A percentile compares a stretch with the other conserved stretches of the same genome.
phyloP scores from a whole-genome alignment of 2,329 filamentous ascomycete genomes.

The Bipolaris victoriae region DNA sequence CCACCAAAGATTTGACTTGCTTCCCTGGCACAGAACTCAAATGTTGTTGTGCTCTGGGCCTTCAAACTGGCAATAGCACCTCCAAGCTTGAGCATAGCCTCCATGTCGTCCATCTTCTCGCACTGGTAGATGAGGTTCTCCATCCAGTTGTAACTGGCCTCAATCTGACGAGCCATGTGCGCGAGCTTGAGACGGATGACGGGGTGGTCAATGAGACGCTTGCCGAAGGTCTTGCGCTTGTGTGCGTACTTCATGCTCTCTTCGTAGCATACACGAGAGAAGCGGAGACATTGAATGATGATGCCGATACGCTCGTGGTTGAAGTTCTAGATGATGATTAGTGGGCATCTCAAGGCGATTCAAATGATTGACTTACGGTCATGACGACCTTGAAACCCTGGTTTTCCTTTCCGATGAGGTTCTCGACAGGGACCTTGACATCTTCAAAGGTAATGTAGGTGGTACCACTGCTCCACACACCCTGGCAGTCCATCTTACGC shows the following conservation, averaged over 20 bases:
- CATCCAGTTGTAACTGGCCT: constrained; percentile 95
- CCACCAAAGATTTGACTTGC: constrained; percentile 98
- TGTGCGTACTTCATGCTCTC: constrained; percentile 95
- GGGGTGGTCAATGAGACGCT: constrained; percentile 94
- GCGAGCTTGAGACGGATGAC: constrained; percentile 98
- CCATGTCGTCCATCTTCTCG: constrained; percentile 87
- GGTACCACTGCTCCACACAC: constrained; percentile 92
- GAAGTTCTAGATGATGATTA: constrained; percentile 68
- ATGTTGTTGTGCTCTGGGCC: constrained; percentile 90
- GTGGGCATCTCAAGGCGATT: neutral
- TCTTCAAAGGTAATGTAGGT: constrained; percentile 99
- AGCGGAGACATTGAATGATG: constrained; percentile 95
- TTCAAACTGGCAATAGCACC: constrained; percentile 94
- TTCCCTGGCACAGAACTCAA: constrained; percentile 97
- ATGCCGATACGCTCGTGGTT: constrained; percentile 99
- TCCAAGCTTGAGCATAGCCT: constrained; percentile 94
- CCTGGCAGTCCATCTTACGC: constrained; percentile 88
- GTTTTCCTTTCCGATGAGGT: constrained; percentile 96
- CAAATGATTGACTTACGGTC: constrained; percentile 58
- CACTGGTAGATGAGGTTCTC: constrained; percentile 95
- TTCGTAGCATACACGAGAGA: constrained; percentile 95
- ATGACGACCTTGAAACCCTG: constrained; percentile 98
- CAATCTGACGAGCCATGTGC: constrained; percentile 97
- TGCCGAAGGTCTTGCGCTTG: constrained; percentile 96
- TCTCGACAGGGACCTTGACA: constrained; percentile 99